phyloP scores from a whole-genome alignment of 1,139 yeast species.

The Saccharomyces hybrid region DNA sequence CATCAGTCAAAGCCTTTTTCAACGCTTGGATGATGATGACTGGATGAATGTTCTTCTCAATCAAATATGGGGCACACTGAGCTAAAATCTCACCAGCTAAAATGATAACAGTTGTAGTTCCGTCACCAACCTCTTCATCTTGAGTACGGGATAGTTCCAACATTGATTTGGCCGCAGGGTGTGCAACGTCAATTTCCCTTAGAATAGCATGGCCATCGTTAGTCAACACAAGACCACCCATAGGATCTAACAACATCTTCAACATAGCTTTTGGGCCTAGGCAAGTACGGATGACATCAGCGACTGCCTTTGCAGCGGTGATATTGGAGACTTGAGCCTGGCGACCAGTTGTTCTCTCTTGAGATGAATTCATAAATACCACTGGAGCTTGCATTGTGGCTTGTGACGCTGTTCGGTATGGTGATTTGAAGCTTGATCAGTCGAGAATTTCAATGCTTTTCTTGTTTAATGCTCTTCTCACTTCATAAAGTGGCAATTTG shows the following conservation, averaged over 20 bases:
- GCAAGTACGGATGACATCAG: conserved; percentile 95
- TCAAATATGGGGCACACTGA: conserved; percentile 82
- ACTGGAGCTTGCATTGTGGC: conserved; percentile 63
- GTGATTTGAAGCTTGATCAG: neutral
- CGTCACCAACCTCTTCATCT: conserved; percentile 99
- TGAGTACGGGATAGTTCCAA: conserved; percentile 94
- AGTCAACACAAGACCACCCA: conserved; percentile 96
- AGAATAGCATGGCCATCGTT: conserved; percentile 96
- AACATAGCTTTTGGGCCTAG: conserved; percentile 99
- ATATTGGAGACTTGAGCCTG: conserved; percentile 95
- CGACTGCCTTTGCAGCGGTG: conserved; percentile 97
- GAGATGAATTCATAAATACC: conserved; percentile 71
- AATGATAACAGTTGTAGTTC: conserved; percentile 91
- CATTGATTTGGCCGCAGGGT: conserved; percentile 98
- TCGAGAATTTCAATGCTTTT: neutral
- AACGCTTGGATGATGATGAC: conserved; percentile 92
- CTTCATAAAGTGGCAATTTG: neutral
- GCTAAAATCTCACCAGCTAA: conserved; percentile 95
- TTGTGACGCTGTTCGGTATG: conserved; percentile 6
- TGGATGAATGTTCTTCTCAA: conserved; percentile 92
- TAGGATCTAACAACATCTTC: conserved; percentile 94
- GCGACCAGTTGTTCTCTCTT: conserved; percentile 93
- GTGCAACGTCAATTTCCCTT: conserved; percentile 85
- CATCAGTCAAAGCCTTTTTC: conserved; percentile 85
- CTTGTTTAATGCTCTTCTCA: neutral